Base-by-base conservation (phyloP, 805 yeast species). In the Millerago galiae region DNA sequence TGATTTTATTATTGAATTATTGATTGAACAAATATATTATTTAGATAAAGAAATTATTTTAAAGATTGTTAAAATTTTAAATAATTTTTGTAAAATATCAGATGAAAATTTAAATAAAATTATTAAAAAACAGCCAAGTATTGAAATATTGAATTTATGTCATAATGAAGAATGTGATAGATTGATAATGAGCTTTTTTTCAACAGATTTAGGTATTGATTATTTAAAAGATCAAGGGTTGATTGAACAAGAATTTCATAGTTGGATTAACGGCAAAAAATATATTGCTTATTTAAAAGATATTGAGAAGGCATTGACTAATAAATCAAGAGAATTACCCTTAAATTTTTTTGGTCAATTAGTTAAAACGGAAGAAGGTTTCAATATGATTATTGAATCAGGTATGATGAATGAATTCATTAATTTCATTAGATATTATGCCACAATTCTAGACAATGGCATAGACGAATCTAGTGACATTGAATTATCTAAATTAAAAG, bases 321-420 rank as follows among this genome's bases (percentile, higher is more conserved):
- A 21, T 17, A 48, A 46, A 44, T 38, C 12, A 36, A 43, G 33
- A 45, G 55, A 34, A 38, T 55, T 68, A 15, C 88, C 89, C 1
- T 61, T 72, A 21, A 90, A 86, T 56, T 85, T 91, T 52, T 88
- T 86, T 60, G 85, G 87, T 13, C 86, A 81, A 52, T 66, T 91
- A 37, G 83, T 87, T 1, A 76, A 81, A 41, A 87, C 96, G 0
- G 83, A 76, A 44, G 91, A 85, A 45, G 98, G 98, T 0, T 69
- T 86, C 41, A 68, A 70, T 21, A 64, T 81, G 38, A 68, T 91
- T 37, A 68, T 74, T 26, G 66, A 73, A 28, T 70, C 70, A 34
- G 77, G 75, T 9, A 71, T 68, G 40, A 51, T 77, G 38, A 66
- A 69, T 12, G 61, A 59, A 28, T 60, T 74, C 42, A 56, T 63